phyloP scores from a whole-genome alignment of 2,329 filamentous ascomycete species.

The Waltergamsia citrina region DNA sequence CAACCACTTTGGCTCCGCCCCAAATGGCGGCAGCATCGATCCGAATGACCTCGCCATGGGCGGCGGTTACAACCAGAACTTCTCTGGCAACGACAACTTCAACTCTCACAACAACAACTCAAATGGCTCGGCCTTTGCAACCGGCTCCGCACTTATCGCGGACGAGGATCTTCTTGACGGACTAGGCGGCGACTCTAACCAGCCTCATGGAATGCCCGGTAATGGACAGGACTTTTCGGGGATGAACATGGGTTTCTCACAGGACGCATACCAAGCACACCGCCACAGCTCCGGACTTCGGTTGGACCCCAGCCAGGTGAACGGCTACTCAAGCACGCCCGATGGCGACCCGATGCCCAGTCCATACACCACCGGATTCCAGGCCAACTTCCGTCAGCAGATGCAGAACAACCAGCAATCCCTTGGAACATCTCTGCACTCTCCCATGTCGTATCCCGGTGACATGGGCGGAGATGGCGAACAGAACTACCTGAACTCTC shows the following conservation, averaged over 20 bases:
- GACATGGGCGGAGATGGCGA: slow-evolving; percentile 44
- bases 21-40: slow-evolving; percentile 58
- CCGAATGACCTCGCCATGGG: slow-evolving; percentile 75
- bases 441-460: slow-evolving; percentile 27
- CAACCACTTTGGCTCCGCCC: slow-evolving; percentile 43
- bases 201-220: slow-evolving; percentile 35
- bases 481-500: slow-evolving; percentile 50
- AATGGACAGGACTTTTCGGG: slow-evolving; percentile 47
- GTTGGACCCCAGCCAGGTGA: slow-evolving; percentile 60
- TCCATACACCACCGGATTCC: slow-evolving; percentile 73
- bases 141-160: slow-evolving; percentile 68
- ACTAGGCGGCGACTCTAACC: slow-evolving; percentile 43
- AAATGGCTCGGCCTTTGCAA: slow-evolving; percentile 63
- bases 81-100: slow-evolving; percentile 38
- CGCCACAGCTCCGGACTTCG: slow-evolving; percentile 47
- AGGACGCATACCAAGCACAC: slow-evolving; percentile 43
- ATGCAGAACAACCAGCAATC: slow-evolving; percentile 48
- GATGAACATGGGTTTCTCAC: slow-evolving; percentile 49
- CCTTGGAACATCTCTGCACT: slow-evolving; percentile 40
- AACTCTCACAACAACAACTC: slow-evolving; percentile 38
- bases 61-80: slow-evolving; percentile 44
- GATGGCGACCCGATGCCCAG: slow-evolving; percentile 89
- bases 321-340: slow-evolving; percentile 82
- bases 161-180: slow-evolving; percentile 84
- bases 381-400: slow-evolving; percentile 66